Evolutionary conservation across 208 protist genomes (phyloP).

Genomic region (Crithidia thermophila): DNA sequence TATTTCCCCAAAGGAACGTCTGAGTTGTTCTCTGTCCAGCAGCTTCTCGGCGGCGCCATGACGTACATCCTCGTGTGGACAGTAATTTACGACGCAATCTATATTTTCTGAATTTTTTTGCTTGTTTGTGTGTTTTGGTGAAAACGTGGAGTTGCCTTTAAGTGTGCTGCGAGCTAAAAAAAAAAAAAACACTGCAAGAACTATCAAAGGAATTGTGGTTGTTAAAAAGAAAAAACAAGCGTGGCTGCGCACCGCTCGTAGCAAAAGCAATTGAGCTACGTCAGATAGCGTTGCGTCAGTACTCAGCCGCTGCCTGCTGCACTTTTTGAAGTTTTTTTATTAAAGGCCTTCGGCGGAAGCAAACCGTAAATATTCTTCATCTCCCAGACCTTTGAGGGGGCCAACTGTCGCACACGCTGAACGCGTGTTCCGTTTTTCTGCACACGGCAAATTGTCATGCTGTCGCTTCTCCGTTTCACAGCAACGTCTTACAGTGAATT

Average conservation of each 20-base stretch:
- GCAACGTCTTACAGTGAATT: too few species aligned
- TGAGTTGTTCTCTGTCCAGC: constrained; percentile 69
- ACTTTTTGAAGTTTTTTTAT: neutral
- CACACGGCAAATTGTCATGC: too few species aligned
- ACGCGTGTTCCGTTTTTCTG: too few species aligned
- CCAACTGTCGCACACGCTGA: too few species aligned
- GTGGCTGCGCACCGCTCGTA: neutral
- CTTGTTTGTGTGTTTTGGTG: neutral
- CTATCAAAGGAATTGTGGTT: neutral
- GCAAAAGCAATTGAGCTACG: too few species aligned
- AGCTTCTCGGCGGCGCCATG: constrained; percentile 68
- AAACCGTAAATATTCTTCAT: too few species aligned
- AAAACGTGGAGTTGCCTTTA: neutral
- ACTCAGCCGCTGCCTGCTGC: too few species aligned
- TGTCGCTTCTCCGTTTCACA: too few species aligned
- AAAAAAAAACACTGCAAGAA: neutral
- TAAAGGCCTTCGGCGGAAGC: too few species aligned
- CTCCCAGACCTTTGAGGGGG: too few species aligned
- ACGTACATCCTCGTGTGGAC: constrained; percentile 89
- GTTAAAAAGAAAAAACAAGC: neutral
- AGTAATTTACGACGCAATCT: constrained; percentile 86
- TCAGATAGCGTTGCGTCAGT: too few species aligned
- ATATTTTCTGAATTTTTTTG: constrained; percentile 74
- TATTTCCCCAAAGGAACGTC: constrained; percentile 79
- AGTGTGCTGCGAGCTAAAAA: neutral